Base-by-base conservation (phyloP, 139 green algal genomes). In the Chara braunii region DNA sequence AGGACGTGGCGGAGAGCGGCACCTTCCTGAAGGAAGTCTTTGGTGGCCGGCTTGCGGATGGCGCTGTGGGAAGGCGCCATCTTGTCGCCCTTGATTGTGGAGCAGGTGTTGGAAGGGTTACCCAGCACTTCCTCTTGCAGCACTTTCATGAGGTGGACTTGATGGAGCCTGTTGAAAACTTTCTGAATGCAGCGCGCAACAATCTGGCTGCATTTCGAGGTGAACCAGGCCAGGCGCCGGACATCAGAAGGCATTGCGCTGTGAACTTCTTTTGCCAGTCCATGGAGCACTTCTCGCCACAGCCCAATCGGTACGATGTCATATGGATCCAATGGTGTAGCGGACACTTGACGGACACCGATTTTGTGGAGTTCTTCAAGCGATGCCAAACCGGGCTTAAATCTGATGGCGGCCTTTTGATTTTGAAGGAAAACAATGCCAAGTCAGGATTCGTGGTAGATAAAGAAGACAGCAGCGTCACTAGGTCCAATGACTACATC, bases 341-440 rank as follows among this genome's bases (percentile, higher is more conserved):
- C 28, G 84, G 96, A 37, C 95, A 97, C 74, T 77, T 97, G 1
- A 95, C 88, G 51, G 91, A 96, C 54, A 82, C 82, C 30, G 90
- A 96, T 61, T 81, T 85, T 14, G 30, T 92, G 3, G 57, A 59
- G 1, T 86, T 96, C 54, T 84, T 96, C 14, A 30, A 78, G 6
- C 73, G 85, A 3, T 89, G 75, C 43, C 67, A 58, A 0, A 51
- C 45, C 4, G 81, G 77, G 32, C 11, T 57, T 57, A 9, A 43
- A 28, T 57, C 26, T 18, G 40, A 26, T 48, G 88, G 80, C n/a
- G 91, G 91, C 37, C 58, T 94, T 9, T 82, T 97, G 7, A 80
- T 97, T 45, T 71, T 92, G 52, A 97, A 97, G 70, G 91, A 97
- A 74, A 97, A 97, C 77, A 89, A 94, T 60, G 3, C 24, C 33